These are phyloP conservation scores for Plasmodium knowlesi DNA, from an alignment of 169 alveolate genomes.

Conservation along the genomic window DNA sequence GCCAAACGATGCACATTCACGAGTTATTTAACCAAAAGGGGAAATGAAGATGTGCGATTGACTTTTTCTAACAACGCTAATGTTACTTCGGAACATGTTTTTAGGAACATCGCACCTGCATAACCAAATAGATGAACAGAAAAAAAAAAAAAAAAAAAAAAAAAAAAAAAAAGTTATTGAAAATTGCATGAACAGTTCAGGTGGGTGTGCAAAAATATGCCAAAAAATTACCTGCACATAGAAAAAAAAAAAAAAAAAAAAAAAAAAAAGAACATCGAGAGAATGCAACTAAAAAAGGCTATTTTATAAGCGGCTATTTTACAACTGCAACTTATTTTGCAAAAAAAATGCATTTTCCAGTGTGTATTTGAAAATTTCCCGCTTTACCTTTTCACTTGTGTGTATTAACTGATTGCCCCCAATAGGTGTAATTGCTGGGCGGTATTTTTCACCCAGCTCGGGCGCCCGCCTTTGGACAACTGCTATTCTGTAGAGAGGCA, in stretches of 20 bases:
- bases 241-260: neutral
- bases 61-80: neutral
- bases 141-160: conserved; percentile 1
- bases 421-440: neutral
- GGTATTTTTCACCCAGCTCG: conserved; percentile 15
- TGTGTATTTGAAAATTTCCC: neutral
- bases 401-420: conserved; percentile 5
- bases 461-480: neutral
- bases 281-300: conserved; percentile 3
- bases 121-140: neutral
- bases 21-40: neutral
- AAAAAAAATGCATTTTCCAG: neutral
- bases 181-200: conserved; percentile 45
- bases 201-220: conserved; percentile 10
- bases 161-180: conserved; percentile 6
- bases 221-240: neutral
- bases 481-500: neutral
- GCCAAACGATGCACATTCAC: neutral
- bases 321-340: neutral
- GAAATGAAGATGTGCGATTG: neutral
- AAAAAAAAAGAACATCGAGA: conserved; percentile 12
- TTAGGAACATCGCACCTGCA: conserved; percentile 10
- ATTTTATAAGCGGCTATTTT: neutral
- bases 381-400: neutral
- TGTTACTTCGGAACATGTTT: neutral